phyloP scores from a whole-genome alignment of 805 yeast genomes.

The Cyberlindnera japonica region DNA sequence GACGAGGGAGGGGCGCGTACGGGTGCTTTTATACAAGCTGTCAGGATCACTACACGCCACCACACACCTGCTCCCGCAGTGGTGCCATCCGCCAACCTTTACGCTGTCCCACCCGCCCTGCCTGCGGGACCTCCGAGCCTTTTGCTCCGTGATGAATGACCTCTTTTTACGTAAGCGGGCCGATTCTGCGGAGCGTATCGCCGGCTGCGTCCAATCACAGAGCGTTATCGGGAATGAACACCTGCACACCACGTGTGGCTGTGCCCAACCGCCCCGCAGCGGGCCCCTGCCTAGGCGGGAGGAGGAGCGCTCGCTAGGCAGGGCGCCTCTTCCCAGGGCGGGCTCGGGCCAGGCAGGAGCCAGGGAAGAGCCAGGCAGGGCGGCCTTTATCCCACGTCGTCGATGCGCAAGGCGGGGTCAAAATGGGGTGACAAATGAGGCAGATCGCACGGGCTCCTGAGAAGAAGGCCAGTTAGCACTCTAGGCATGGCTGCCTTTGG shows the following conservation, averaged over 20 bases:
- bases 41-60: too few species aligned
- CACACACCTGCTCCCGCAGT: background rate
- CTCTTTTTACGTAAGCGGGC: slow-evolving; percentile 9
- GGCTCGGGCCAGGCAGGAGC: background rate
- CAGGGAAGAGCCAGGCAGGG: background rate
- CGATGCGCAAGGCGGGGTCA: background rate
- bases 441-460: too few species aligned
- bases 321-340: background rate
- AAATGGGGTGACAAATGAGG: background rate
- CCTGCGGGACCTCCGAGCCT: background rate
- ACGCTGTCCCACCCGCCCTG: background rate
- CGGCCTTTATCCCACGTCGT: background rate
- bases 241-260: slow-evolving; percentile 5
- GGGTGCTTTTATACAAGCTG: background rate
- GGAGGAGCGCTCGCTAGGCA: background rate
- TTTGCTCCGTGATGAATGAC: slow-evolving; percentile 15
- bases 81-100: too few species aligned
- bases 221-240: background rate
- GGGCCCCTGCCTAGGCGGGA: background rate
- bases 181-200: slow-evolving; percentile 1
- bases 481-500: background rate
- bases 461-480: too few species aligned
- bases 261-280: background rate
- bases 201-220: slow-evolving; percentile 10
- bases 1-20: background rate